phyloP scores from a whole-genome alignment of 2,329 filamentous ascomycete species.

The Acarospora socialis region DNA sequence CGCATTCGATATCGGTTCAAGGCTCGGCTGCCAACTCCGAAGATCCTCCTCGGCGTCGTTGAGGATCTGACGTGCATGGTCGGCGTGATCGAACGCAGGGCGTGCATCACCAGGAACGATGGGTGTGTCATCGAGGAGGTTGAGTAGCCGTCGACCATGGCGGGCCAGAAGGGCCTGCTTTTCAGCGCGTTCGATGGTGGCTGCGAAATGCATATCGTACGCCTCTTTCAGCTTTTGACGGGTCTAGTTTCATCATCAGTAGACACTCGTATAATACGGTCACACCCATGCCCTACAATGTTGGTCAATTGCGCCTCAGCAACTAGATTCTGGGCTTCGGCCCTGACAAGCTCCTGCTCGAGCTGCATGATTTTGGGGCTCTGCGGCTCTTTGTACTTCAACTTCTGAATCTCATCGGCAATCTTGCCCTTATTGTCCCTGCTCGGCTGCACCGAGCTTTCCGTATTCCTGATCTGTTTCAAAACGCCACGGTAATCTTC shows the following conservation, averaged over 20 bases:
- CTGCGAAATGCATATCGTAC: constrained; percentile 74
- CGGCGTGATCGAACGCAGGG: constrained; percentile 49
- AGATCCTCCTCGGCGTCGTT: constrained; percentile 88
- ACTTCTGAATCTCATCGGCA: constrained; percentile 75
- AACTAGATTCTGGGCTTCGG: constrained; percentile 89
- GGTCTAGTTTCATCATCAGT: constrained; percentile 42
- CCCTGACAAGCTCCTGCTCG: constrained; percentile 91
- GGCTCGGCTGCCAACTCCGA: constrained; percentile 50
- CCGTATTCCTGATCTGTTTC: constrained; percentile 90
- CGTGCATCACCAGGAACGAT: constrained; percentile 74
- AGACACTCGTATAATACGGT: constrained; percentile 1
- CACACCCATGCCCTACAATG: constrained; percentile 45
- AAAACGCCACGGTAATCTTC: constrained; percentile 70
- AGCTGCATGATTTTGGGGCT: constrained; percentile 67
- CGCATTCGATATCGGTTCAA: constrained; percentile 39
- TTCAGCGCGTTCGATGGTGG: constrained; percentile 88
- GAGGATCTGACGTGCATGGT: constrained; percentile 67
- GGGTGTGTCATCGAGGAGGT: constrained; percentile 76
- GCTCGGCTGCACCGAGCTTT: constrained; percentile 86
- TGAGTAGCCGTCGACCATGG: constrained; percentile 72
- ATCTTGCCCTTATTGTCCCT: constrained; percentile 79
- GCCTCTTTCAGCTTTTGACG: constrained; percentile 93
- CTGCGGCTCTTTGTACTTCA: constrained; percentile 85
- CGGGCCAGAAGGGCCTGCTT: constrained; percentile 91
- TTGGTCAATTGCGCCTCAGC: constrained; percentile 95